phyloP scores from a whole-genome alignment of 345 rosid genomes.

The Moricandia moricandioides region DNA sequence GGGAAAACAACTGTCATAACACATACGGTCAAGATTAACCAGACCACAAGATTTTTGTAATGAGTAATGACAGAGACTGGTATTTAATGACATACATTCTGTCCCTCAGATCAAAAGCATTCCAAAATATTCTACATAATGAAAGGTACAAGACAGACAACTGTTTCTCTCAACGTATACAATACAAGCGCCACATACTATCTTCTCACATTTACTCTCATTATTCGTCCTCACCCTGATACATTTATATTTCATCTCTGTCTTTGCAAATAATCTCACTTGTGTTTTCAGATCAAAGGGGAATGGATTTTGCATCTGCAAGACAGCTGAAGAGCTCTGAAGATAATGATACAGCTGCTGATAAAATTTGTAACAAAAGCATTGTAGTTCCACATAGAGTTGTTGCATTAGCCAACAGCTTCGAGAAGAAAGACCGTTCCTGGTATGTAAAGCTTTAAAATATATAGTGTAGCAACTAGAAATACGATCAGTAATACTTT shows the following conservation, averaged over 20 bases:
- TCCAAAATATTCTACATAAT: conserved; percentile 1
- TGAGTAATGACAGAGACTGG: conserved; percentile 10
- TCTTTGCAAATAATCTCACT: background rate
- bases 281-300: background rate
- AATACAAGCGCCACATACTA: conserved; percentile 54
- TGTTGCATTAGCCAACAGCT: conserved; percentile 43
- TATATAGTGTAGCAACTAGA: background rate
- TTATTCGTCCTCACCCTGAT: conserved; percentile 27
- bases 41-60: background rate
- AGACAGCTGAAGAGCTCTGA: conserved; percentile 34
- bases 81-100: conserved; percentile 21
- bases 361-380: conserved; percentile 43
- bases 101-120: background rate
- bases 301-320: conserved; percentile 34
- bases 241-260: conserved; percentile 8
- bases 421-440: conserved; percentile 54
- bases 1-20: conserved; percentile 1
- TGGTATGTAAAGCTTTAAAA: conserved; percentile 43
- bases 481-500: background rate
- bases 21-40: conserved; percentile 2
- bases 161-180: background rate
- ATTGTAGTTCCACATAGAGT: conserved; percentile 47
- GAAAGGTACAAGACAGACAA: conserved; percentile 23
- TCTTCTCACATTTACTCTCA: conserved; percentile 45
- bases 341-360: conserved; percentile 30